These are phyloP conservation scores for Penicillium sp. DNA, from an alignment of 2,329 filamentous ascomycete genomes.

Conservation along the genomic window DNA sequence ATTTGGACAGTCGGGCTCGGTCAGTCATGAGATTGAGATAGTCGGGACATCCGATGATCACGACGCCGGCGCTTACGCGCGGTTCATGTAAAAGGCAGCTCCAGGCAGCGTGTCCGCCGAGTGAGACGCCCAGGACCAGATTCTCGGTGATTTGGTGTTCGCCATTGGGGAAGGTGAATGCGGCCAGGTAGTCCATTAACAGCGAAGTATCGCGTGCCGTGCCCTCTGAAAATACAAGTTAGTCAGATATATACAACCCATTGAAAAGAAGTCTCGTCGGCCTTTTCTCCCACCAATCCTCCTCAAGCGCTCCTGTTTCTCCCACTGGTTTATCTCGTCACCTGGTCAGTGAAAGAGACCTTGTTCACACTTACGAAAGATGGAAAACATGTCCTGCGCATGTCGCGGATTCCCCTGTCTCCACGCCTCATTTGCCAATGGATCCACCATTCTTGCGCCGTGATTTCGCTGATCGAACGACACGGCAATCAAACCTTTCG, in stretches of 20 bases:
- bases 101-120: constrained; percentile 87
- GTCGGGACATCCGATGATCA: constrained; percentile 85
- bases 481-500: constrained; percentile 66
- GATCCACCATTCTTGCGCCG: constrained; percentile 63
- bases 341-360: too few species aligned
- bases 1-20: constrained; percentile 66
- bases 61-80: constrained; percentile 68
- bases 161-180: constrained; percentile 60
- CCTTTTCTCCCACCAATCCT: too few species aligned
- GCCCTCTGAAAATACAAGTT: constrained; percentile 39
- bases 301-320: too few species aligned
- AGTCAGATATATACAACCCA: not conserved
- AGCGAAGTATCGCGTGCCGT: constrained; percentile 69
- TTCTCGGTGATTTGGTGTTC: constrained; percentile 53
- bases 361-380: constrained; percentile 51
- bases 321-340: too few species aligned
- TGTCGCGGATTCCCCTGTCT: constrained; percentile 69
- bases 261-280: not conserved
- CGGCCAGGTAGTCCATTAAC: constrained; percentile 71
- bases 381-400: constrained; percentile 85
- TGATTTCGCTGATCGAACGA: constrained; percentile 93
- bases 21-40: constrained; percentile 74
- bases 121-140: constrained; percentile 71
- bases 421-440: constrained; percentile 71
- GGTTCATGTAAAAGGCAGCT: constrained; percentile 72